Evolutionary conservation across 352 stramenopile genomes (phyloP).

Genomic region (Globisporangium acanthophoron): DNA sequence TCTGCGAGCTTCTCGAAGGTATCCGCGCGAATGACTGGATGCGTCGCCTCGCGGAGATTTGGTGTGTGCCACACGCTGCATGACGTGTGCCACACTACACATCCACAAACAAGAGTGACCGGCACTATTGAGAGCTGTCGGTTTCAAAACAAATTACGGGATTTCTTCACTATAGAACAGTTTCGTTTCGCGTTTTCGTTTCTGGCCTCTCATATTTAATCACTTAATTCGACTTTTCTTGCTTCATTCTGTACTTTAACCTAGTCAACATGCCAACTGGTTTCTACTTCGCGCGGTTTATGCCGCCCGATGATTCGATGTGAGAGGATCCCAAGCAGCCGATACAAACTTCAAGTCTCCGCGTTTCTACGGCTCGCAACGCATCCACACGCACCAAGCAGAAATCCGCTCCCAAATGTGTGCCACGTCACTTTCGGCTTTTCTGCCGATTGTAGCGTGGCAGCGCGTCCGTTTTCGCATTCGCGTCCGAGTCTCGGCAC

Average conservation of each 20-base stretch:
- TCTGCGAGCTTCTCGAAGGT: neutral
- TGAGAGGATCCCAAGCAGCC: constrained; percentile 5
- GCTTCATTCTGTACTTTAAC: neutral
- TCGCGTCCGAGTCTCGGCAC: neutral
- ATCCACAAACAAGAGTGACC: neutral
- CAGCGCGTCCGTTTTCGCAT: neutral
- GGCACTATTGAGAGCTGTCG: no score
- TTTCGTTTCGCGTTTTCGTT: neutral
- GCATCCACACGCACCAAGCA: constrained; percentile 12
- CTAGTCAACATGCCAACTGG: neutral
- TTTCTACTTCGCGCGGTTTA: constrained; percentile 1
- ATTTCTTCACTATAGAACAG: neutral
- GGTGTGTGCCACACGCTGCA: neutral
- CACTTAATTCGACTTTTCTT: neutral
- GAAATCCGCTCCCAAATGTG: constrained; percentile 8
- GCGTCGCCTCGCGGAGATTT: neutral
- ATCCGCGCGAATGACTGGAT: neutral
- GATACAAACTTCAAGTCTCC: constrained; percentile 3
- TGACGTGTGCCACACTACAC: neutral
- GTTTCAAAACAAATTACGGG: neutral
- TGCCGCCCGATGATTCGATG: neutral
- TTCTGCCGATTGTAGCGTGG: neutral
- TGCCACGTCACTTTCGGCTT: neutral
- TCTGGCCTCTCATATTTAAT: no score
- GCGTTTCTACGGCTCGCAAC: neutral